These are phyloP conservation scores for Crotalaria pallida DNA, from an alignment of 306 rosid genomes.

Conservation along the genomic window DNA sequence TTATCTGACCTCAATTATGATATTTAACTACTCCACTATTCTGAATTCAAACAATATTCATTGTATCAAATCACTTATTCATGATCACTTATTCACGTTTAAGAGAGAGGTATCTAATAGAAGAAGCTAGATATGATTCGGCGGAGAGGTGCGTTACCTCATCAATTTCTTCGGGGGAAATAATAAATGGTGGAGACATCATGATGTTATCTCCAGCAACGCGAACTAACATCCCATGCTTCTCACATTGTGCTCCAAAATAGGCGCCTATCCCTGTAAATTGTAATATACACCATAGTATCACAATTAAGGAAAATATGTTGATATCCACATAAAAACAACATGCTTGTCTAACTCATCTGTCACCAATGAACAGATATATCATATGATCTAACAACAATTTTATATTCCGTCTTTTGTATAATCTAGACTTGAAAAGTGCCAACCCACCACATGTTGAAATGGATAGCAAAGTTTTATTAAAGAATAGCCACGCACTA, in stretches of 20 bases:
- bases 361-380: neutral
- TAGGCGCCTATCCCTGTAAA: slow-evolving; percentile 74
- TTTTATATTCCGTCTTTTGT: neutral
- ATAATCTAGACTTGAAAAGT: neutral
- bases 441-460: neutral
- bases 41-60: no score
- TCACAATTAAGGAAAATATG: neutral
- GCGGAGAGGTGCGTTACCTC: slow-evolving; percentile 45
- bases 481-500: neutral
- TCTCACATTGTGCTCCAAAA: slow-evolving; percentile 79
- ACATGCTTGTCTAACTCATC: neutral
- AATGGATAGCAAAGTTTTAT: neutral
- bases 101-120: no score
- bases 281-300: slow-evolving; percentile 4
- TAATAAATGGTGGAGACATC: slow-evolving; percentile 82
- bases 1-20: no score
- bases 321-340: neutral
- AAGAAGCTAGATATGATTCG: neutral
- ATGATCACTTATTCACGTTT: no score
- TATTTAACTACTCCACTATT: no score
- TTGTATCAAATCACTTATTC: no score
- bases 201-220: slow-evolving; percentile 73
- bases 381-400: neutral
- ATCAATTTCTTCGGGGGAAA: slow-evolving; percentile 62
- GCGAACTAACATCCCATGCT: slow-evolving; percentile 78